Evolutionary conservation across 2,329 filamentous ascomycete genomes (phyloP), one percentile per base, ranked within the genome.

Genomic region (Diaporthe amygdali): DNA sequence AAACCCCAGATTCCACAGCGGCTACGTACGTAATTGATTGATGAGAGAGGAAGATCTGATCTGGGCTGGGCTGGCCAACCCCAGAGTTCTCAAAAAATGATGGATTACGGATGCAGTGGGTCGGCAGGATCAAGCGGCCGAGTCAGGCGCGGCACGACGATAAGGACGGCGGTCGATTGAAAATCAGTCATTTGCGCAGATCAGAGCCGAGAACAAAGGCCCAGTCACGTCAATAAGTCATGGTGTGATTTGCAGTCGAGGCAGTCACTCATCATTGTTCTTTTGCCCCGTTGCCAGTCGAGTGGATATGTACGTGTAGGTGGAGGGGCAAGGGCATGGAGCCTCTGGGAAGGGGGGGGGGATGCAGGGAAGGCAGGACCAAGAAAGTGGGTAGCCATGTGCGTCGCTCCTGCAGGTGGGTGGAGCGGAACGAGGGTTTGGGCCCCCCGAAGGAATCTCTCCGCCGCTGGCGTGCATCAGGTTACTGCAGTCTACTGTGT

Each of bases 1-100:
- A 15, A 32, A 8, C 51, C 66, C 66, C 66, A 56, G 66, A 68
- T 55, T 68, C 39, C 39, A 47, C 51, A 37, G 27, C 66, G 51
- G 66, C n/a, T 56, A 56, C 41, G 32, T 54, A 68, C 66, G 66
- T 68, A 68, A 68, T 34, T 68, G 66, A 68, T 68, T 68, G 66
- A 68, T 68, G 66, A 55, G 59, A 63, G 41, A 14, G 27, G 44
- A 22, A 41, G 46, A 32, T 41, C 34, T 54, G 41, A 47, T 32
- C 32, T 66, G 47, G 17, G 22, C 46, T 41, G 61, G 37, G 22
- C 56, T 46, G 39, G 25, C 39, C 39, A 34, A 47, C 41, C 56
- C 56, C 56, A 47, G 41, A 63, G 56, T 47, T 20, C 56, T 27
- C 27, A 63, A 30, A 63, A 30, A 32, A 20, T 15, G 39, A 46